Evolutionary conservation across 2,329 filamentous ascomycete species (phyloP), one percentile per base, ranked within the genome.

Genomic region (Ceratocystis papillata): DNA sequence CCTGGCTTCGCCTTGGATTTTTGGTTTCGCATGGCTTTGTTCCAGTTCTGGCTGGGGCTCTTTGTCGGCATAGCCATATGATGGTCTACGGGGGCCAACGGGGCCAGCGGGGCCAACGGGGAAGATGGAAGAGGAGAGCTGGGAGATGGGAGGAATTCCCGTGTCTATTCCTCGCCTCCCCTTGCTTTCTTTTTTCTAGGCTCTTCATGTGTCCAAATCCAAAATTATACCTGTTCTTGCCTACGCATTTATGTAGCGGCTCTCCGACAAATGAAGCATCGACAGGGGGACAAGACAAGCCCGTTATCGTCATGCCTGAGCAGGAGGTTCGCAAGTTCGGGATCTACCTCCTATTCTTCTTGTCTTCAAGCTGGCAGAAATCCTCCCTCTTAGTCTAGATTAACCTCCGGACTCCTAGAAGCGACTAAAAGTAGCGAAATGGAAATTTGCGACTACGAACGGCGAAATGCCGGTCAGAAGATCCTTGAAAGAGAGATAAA

Each of bases 21-120:
- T 33, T 12, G 25, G 20, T 48, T 48, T 48, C 37, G 10, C 10
- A 41, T 50, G 20, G 48, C 48, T 50, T 25, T 50, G 48, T 50
- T 25, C 48, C 4, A 57, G 53, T 22, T 57, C 25, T 57, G 53
- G 53, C 53, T 57, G 10, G n/a, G 50, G 50, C 50, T 22, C 28
- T 28, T 15, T 57, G 53, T 57, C 53, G 53, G 53, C 28, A 57
- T 57, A 33, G 53, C 53, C 53, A 57, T 57, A 28, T 33, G 53
- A 57, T 57, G 53, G n/a, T 57, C 53, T 41, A 41, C 37, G 37
- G 3, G 37, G 37, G 37, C 12, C 37, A 41, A 57, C 30, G 28
- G 53, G 17, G 10, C 53, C 53, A 57, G 7, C 53, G 28, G 53
- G 53, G 10, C 53, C 53, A 57, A 57, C 53, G 53, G 53, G 53